Evolutionary conservation across 2,329 filamentous ascomycete species (phyloP).

Genomic region (Colletotrichum costaricense): DNA sequence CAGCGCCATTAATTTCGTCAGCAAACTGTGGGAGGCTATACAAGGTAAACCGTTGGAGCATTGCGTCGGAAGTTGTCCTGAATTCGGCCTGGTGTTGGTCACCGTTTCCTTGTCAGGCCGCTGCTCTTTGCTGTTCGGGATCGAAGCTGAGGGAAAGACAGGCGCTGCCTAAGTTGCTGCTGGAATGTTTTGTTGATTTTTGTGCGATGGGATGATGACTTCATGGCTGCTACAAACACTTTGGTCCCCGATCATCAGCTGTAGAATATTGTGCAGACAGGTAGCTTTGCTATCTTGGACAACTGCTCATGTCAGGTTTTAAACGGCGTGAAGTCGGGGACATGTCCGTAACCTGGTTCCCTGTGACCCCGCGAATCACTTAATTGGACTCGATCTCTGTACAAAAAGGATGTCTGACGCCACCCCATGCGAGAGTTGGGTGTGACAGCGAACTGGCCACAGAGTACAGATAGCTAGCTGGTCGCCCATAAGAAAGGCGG

Average conservation of each 20-base stretch:
- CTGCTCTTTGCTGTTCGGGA: background rate
- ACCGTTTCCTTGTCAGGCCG: constrained; percentile 9
- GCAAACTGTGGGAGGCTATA: constrained; percentile 15
- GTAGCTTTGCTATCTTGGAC: constrained; percentile 5
- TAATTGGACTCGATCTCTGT: constrained; percentile 1
- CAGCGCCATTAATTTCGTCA: constrained; percentile 29
- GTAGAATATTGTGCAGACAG: background rate
- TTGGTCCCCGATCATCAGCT: background rate
- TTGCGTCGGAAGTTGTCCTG: constrained; percentile 28
- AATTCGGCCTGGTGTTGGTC: constrained; percentile 34
- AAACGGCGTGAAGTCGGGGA: constrained; percentile 16
- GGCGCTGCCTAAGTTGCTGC: background rate
- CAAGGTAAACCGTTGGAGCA: constrained; percentile 22
- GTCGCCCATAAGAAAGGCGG: background rate
- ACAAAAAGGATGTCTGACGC: background rate
- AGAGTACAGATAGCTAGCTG: background rate
- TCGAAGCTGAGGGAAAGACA: constrained; percentile 4
- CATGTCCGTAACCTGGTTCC: background rate
- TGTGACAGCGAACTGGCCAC: background rate
- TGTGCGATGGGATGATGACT: background rate
- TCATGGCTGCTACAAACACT: background rate
- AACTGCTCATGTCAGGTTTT: background rate
- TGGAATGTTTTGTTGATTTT: background rate
- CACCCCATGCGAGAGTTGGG: constrained; percentile 15
- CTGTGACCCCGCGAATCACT: constrained; percentile 18